These are phyloP conservation scores for Mucor plumbeus DNA, from an alignment of 371 early-diverging fungal species.

Conservation along the genomic window DNA sequence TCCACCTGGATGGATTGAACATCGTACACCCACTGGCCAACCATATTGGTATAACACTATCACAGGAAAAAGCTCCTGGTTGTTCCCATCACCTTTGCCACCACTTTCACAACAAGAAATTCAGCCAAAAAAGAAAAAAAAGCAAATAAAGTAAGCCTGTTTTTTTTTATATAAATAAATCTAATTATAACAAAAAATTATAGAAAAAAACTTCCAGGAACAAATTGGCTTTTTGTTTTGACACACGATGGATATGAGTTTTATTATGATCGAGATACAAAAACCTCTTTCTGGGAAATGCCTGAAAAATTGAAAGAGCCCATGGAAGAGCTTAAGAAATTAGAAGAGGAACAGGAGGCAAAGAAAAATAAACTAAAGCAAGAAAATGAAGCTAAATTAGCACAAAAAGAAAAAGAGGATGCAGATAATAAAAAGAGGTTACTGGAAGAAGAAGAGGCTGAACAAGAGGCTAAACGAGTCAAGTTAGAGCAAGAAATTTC, in stretches of 20 bases:
- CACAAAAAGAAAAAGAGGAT: conserved; percentile 29
- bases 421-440: conserved; percentile 12
- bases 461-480: conserved; percentile 11
- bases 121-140: conserved; percentile 34
- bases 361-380: conserved; percentile 19
- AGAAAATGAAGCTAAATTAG: conserved; percentile 34
- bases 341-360: conserved; percentile 28
- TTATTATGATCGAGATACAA: conserved; percentile 73
- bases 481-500: conserved; percentile 25
- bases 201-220: conserved; percentile 72
- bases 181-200: conserved; percentile 25
- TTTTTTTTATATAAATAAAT: conserved; percentile 17
- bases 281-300: conserved; percentile 74
- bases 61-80: conserved; percentile 63
- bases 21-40: conserved; percentile 60
- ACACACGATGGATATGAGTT: conserved; percentile 79
- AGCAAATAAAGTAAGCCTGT: conserved; percentile 39
- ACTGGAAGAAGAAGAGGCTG: conserved; percentile 11
- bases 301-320: conserved; percentile 57
- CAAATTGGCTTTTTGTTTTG: conserved; percentile 75
- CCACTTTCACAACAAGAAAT: conserved; percentile 14
- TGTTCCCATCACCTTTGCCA: conserved; percentile 40
- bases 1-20: conserved; percentile 68
- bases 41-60: conserved; percentile 64
- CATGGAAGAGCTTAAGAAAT: conserved; percentile 43